Evolutionary conservation across 2,329 filamentous ascomycete species (phyloP).

Genomic region (Albifimbria verrucaria): DNA sequence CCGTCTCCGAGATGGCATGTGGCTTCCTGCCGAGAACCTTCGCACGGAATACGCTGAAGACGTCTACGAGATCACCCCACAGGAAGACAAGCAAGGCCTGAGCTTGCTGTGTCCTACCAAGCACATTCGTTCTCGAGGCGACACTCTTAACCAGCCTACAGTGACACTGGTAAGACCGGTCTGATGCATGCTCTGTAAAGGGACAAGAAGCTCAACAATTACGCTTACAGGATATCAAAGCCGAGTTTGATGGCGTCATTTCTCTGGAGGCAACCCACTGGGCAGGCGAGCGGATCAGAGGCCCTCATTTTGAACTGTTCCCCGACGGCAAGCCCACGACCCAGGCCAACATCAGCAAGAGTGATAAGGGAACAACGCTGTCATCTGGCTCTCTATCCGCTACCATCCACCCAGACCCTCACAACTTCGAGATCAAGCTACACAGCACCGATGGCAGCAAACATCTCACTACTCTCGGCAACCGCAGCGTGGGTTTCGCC

Average conservation of each 20-base stretch:
- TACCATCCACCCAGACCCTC: slow-evolving; percentile 30
- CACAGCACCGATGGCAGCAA: slow-evolving; percentile 32
- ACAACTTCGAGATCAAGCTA: slow-evolving; percentile 36
- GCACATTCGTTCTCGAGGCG: slow-evolving; percentile 49
- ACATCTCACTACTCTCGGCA: slow-evolving; percentile 34
- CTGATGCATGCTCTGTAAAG: slow-evolving; percentile 5
- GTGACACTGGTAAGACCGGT: slow-evolving; percentile 31
- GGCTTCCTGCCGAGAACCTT: slow-evolving; percentile 60
- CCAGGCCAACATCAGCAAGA: slow-evolving; percentile 22
- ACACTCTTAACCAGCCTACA: slow-evolving; percentile 54
- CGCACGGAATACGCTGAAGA: slow-evolving; percentile 65
- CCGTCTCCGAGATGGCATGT: slow-evolving; percentile 46
- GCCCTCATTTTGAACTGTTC: slow-evolving; percentile 37
- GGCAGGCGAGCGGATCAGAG: slow-evolving; percentile 31
- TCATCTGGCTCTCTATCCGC: slow-evolving; percentile 31
- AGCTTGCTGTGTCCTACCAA: slow-evolving; percentile 54
- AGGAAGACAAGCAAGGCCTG: slow-evolving; percentile 42
- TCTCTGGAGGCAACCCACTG: slow-evolving; percentile 37
- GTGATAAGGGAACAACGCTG: slow-evolving; percentile 32
- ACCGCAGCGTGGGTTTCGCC: slow-evolving; percentile 37
- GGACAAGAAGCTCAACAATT: neutral
- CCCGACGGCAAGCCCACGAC: slow-evolving; percentile 28
- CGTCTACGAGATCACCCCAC: slow-evolving; percentile 47
- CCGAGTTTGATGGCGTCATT: slow-evolving; percentile 36
- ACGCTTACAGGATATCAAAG: slow-evolving; percentile 24